phyloP scores from a whole-genome alignment of 805 yeast genomes.

The Monosporozyma yasuniensis region DNA sequence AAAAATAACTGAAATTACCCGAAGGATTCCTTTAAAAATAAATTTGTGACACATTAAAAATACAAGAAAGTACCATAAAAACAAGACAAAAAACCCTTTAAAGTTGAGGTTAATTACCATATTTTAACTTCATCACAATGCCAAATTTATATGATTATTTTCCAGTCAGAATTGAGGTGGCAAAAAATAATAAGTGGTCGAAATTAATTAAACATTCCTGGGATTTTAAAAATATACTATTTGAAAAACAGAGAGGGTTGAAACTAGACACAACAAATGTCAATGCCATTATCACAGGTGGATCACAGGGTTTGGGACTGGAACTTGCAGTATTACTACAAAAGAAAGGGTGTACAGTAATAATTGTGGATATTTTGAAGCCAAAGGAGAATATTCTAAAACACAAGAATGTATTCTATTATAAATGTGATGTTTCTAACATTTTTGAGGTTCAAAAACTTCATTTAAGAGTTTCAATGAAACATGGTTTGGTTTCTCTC shows the following conservation, averaged over 20 bases:
- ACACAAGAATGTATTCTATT: conserved; percentile 41
- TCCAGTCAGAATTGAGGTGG: not conserved
- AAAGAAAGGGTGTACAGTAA: conserved; percentile 40
- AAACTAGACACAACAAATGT: conserved; percentile 33
- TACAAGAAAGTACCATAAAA: not conserved
- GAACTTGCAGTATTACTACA: conserved; percentile 46
- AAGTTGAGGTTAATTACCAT: not conserved
- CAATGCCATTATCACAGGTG: conserved; percentile 75
- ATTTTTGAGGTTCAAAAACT: conserved; percentile 35
- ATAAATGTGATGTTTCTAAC: conserved; percentile 62
- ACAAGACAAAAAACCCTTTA: not conserved
- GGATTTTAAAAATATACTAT: conserved; percentile 1
- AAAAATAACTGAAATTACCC: not conserved
- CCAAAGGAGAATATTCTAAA: conserved; percentile 22
- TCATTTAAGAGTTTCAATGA: conserved; percentile 35
- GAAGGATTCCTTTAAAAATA: not conserved
- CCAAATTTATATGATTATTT: not conserved
- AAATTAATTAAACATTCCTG: too few relatives aligned
- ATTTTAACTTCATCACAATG: not conserved
- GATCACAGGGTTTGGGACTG: conserved; percentile 67
- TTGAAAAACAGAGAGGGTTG: not conserved
- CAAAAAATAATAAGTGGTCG: not conserved
- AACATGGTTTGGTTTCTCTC: conserved; percentile 52
- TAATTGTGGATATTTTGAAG: conserved; percentile 51
- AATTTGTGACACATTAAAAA: not conserved